Conservation (phyloP, 768 basidiomycete genomes). For the Naganishia friedmannii region DNA sequence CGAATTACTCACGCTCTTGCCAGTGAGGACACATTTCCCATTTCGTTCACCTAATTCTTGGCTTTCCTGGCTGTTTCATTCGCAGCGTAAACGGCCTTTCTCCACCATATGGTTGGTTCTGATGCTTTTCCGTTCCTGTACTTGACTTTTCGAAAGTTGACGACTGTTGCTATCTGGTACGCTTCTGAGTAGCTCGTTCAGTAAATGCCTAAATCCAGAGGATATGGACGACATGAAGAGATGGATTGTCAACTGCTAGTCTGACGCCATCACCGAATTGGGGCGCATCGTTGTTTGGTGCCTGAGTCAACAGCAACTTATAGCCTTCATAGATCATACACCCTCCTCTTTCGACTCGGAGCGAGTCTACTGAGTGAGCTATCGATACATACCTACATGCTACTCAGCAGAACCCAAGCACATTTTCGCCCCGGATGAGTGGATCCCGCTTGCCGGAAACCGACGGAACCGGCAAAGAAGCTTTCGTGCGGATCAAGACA, state of each 20-base stretch:
- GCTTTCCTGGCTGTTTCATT: neutral
- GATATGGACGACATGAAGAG: neutral
- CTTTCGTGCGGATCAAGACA: too few species aligned
- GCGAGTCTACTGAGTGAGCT: too few species aligned
- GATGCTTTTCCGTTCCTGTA: neutral
- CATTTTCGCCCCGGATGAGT: too few species aligned
- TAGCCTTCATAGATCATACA: too few species aligned
- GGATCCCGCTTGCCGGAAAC: too few species aligned
- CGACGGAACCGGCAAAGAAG: too few species aligned
- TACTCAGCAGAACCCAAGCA: too few species aligned
- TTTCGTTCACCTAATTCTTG: constrained; percentile 10
- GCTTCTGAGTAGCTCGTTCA: too few species aligned
- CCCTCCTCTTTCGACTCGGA: too few species aligned
- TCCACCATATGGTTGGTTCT: neutral
- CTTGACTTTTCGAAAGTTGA: neutral
- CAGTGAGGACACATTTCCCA: constrained; percentile 51
- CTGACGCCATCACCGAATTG: neutral
- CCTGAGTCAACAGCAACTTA: too few species aligned
- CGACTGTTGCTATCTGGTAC: too few species aligned
- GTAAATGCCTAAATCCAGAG: neutral
- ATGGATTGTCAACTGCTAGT: neutral
- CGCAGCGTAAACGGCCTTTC: neutral
- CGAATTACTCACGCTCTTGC: constrained; percentile 46
- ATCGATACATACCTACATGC: too few species aligned
- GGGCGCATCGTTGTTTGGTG: neutral